These are phyloP conservation scores for Nematocida sp. DNA, from an alignment of 371 early-diverging fungal species.

Conservation along the genomic window DNA sequence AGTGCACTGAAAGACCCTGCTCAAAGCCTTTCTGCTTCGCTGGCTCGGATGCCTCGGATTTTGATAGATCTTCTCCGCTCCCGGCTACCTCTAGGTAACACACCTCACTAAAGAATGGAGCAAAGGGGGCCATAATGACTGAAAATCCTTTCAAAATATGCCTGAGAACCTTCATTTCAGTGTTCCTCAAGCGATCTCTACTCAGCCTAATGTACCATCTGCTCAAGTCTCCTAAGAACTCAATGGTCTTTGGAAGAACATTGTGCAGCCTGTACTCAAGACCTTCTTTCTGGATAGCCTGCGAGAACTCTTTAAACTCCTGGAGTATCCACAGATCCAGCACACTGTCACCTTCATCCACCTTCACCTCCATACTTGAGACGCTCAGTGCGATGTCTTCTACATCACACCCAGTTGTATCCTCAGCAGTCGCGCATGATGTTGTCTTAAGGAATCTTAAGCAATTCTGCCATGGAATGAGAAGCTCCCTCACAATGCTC, in stretches of 20 bases:
- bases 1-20: slow-evolving; percentile 74
- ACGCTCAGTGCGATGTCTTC: slow-evolving; percentile 50
- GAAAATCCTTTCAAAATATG: slow-evolving; percentile 85
- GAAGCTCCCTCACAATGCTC: slow-evolving; percentile 85
- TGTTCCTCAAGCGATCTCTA: slow-evolving; percentile 90
- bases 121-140: slow-evolving; percentile 93
- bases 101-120: slow-evolving; percentile 93
- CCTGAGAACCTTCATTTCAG: slow-evolving; percentile 81
- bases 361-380: not conserved
- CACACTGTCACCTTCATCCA: slow-evolving; percentile 25
- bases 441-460: slow-evolving; percentile 83
- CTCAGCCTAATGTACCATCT: slow-evolving; percentile 99
- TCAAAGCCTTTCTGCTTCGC: slow-evolving; percentile 80
- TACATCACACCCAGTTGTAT: slow-evolving; percentile 33
- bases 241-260: slow-evolving; percentile 82
- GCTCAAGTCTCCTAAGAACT: slow-evolving; percentile 87
- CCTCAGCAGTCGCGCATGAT: slow-evolving; percentile 73
- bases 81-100: slow-evolving; percentile 85
- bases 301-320: slow-evolving; percentile 59
- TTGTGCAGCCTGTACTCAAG: slow-evolving; percentile 83
- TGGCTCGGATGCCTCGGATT: slow-evolving; percentile 88
- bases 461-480: slow-evolving; percentile 98
- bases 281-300: slow-evolving; percentile 51
- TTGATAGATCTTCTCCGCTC: slow-evolving; percentile 71
- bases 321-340: slow-evolving; percentile 68